Evolutionary conservation across 1,284 basidiomycete genomes (phyloP), one percentile per base, ranked within the genome.

Genomic region (Marasmius tenuissimus): DNA sequence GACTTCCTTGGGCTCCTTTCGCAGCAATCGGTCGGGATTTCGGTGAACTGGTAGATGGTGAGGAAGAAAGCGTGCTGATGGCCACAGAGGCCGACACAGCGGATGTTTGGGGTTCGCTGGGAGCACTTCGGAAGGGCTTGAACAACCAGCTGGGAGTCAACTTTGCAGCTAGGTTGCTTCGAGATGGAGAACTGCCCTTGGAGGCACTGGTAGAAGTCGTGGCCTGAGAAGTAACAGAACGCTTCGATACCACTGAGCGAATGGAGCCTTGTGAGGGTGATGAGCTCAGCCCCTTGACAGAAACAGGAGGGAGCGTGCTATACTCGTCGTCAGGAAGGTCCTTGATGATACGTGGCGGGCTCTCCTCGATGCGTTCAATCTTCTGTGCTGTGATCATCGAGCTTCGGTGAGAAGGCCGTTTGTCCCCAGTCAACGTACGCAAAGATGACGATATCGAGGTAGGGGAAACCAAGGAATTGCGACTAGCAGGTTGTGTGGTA

Each of bases 131-230:
- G 72, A 93, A 92, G 3, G 87, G 83, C 66, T 86, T 90, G 70
- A 92, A 87, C 8, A 93, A 72, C 91, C 91, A 93, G 8, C 86
- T 81, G 0, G 89, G 83, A 1, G 89, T 78, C 39, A 91, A 79
- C 67, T 86, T 90, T 1, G 89, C 85, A 7, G 81, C 77, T 9
- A 85, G 63, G 0, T 79, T 75, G 1, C 74, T 70, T 27, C 80
- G 78, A 14, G 78, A 70, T 16, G 73, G 65, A 11, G 52, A 54
- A 2, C 20, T 33, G 18, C 34, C 33, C 16, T 37, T 54, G 35
- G 70, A 68, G 5, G 76, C 66, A 51, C 62, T 27, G 57, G 59
- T 27, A 57, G 69, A 52, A 57, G 68, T 38, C 61, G 66, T 67
- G 50, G 72, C 75, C 27, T 78, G 77, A 8, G 80, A 75, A 3